Evolutionary conservation across 2,329 filamentous ascomycete genomes (phyloP).

Genomic region (Fusarium bulbicola): DNA sequence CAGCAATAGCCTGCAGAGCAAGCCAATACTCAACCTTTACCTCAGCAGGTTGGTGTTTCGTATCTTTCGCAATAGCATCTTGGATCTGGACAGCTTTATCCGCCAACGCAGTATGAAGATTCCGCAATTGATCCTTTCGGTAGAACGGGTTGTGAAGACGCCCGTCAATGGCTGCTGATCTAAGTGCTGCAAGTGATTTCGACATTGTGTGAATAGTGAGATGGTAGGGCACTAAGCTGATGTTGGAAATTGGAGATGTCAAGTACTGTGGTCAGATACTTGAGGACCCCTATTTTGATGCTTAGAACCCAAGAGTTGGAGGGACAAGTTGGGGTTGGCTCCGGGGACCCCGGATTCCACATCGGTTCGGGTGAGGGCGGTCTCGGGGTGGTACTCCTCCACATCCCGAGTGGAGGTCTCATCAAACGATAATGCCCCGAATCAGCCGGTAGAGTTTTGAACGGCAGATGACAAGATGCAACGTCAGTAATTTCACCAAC

Average conservation of each 20-base stretch:
- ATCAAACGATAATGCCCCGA: background rate
- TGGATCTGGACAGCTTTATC: conserved; percentile 25
- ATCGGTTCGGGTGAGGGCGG: conserved; percentile 13
- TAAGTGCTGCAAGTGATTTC: conserved; percentile 25
- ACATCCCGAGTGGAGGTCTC: conserved; percentile 29
- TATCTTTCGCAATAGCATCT: conserved; percentile 34
- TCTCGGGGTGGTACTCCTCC: background rate
- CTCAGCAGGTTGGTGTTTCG: conserved; percentile 21
- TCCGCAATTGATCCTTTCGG: conserved; percentile 29
- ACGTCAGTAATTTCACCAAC: background rate
- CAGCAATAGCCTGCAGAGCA: conserved; percentile 24
- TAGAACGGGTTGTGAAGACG: conserved; percentile 32
- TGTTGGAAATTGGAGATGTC: background rate
- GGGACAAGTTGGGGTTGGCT: background rate
- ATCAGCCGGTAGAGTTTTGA: background rate
- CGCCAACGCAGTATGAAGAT: conserved; percentile 13
- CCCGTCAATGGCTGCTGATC: conserved; percentile 33
- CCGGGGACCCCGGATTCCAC: conserved; percentile 10
- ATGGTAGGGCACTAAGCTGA: background rate
- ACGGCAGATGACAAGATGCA: background rate
- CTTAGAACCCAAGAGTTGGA: background rate
- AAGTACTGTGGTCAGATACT: background rate
- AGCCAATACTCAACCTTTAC: conserved; percentile 38
- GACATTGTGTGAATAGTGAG: conserved; percentile 18
- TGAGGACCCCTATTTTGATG: background rate